Base-by-base conservation (phyloP, 2,329 filamentous ascomycete genomes). In the Hypoxylon sp. region DNA sequence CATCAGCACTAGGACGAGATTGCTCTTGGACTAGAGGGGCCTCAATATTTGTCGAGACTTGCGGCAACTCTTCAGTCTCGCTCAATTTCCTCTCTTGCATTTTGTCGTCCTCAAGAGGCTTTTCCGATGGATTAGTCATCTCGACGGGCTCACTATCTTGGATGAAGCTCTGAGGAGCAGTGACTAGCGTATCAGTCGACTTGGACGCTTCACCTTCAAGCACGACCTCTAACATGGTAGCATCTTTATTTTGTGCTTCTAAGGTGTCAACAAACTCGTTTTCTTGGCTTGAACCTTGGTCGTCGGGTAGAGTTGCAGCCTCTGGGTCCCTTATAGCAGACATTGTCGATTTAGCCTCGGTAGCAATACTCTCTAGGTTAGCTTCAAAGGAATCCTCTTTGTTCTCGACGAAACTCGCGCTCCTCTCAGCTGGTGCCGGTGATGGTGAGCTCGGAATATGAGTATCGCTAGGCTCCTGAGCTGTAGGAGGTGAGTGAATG, bases 61-160 rank as follows among this genome's bases (percentile, higher is more conserved):
- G 35, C 11, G 52, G 35, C 13, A 68, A 39, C 10, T 74, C 74
- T 71, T 76, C 8, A 57, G 60, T 55, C 70, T 78, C 56, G 35
- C 47, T 68, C 29, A 72, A 69, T 48, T 78, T 75, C 5, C 74
- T 76, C 66, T 83, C 83, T 53, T 57, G 59, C 35, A 51, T 61
- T 50, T 81, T 81, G 72, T 82, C 82, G 29, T 80, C 79, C 54
- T 83, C 83, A 74, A 83, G 82, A 33, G 79, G 77, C 65, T 70
- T 64, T 29, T 72, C 70, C 55, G 67, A 39, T 24, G 50, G 50
- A 65, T 26, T 19, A 24, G 9, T 50, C 22, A 47, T 39, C 37
- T 74, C 66, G n/a, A 51, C 39, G 9, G 61, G 26, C 8, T 46
- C 57, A 31, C 14, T 55, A 9, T 68, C 67, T 33, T 70, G 24